These are phyloP conservation scores for Russula foetens DNA, from an alignment of 768 basidiomycete genomes.

Conservation along the genomic window DNA sequence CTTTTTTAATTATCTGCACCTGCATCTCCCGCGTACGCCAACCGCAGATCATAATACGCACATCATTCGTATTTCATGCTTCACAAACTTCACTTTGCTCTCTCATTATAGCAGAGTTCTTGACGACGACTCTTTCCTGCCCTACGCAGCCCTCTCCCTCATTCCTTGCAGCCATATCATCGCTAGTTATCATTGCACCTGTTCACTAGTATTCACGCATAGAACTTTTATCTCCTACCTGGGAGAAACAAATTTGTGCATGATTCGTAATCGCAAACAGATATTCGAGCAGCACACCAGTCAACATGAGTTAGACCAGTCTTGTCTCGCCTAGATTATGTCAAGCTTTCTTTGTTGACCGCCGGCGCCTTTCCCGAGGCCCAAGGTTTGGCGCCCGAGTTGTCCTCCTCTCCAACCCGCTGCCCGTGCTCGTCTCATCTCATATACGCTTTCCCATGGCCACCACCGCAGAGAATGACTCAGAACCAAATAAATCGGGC, in stretches of 20 bases:
- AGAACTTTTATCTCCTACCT: slow-evolving; percentile 1
- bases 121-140: slow-evolving; percentile 7
- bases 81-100: slow-evolving; percentile 7
- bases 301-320: not conserved
- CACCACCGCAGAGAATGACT: not conserved
- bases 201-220: slow-evolving; percentile 16
- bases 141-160: not conserved
- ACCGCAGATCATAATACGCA: slow-evolving; percentile 12
- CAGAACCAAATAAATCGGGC: not conserved
- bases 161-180: slow-evolving; percentile 8
- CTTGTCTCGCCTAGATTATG: not conserved
- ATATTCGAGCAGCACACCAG: not conserved
- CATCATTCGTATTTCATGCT: slow-evolving; percentile 12
- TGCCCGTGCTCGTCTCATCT: not conserved
- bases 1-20: slow-evolving; percentile 10
- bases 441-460: not conserved
- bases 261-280: not conserved
- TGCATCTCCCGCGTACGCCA: slow-evolving; percentile 6
- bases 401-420: not conserved
- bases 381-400: not conserved
- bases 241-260: not conserved
- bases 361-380: not conserved
- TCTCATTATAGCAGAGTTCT: not conserved
- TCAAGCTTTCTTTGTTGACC: not conserved
- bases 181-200: slow-evolving; percentile 11